A percentile compares a stretch with the other conserved stretches of the same genome.
phyloP scores from a whole-genome alignment of 805 yeast species.

The Pichia manshurica region DNA sequence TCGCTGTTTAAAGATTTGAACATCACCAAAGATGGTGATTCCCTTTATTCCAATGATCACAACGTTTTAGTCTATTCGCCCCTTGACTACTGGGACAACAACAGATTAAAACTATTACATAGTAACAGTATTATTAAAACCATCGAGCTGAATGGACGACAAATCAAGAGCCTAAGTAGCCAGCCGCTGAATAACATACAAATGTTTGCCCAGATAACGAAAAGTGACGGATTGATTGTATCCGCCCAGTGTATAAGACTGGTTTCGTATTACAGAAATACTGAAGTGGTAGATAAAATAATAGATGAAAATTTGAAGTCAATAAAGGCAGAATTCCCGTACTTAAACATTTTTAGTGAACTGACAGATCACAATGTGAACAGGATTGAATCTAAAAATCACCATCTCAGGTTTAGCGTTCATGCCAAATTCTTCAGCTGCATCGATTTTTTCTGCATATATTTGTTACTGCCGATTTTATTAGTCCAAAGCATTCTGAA shows the following conservation, averaged over 20 bases:
- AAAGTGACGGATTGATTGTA: slow-evolving; percentile 39
- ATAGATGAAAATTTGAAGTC: slow-evolving; percentile 31
- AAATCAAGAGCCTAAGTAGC: background rate
- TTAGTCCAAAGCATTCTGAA: slow-evolving; percentile 36
- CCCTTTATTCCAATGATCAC: background rate
- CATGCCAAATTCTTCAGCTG: background rate
- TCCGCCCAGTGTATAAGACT: slow-evolving; percentile 37
- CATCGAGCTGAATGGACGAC: slow-evolving; percentile 28
- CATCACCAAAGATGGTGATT: too few species aligned
- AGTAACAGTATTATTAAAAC: slow-evolving; percentile 37
- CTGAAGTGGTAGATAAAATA: slow-evolving; percentile 17
- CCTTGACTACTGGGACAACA: slow-evolving; percentile 38
- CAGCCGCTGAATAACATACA: slow-evolving; percentile 25
- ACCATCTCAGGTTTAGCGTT: too few species aligned
- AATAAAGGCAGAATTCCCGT: slow-evolving; percentile 12
- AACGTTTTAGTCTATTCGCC: slow-evolving; percentile 32
- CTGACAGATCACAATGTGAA: background rate
- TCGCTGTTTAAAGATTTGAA: background rate
- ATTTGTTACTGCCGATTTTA: slow-evolving; percentile 20
- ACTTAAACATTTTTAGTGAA: background rate
- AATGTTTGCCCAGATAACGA: slow-evolving; percentile 35
- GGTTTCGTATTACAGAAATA: slow-evolving; percentile 27
- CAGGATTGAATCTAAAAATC: too few species aligned
- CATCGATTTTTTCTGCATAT: slow-evolving; percentile 3
- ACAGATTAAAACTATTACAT: slow-evolving; percentile 20